phyloP scores from a whole-genome alignment of 2,329 filamentous ascomycete species.

The Trichothecium sympodiale region DNA sequence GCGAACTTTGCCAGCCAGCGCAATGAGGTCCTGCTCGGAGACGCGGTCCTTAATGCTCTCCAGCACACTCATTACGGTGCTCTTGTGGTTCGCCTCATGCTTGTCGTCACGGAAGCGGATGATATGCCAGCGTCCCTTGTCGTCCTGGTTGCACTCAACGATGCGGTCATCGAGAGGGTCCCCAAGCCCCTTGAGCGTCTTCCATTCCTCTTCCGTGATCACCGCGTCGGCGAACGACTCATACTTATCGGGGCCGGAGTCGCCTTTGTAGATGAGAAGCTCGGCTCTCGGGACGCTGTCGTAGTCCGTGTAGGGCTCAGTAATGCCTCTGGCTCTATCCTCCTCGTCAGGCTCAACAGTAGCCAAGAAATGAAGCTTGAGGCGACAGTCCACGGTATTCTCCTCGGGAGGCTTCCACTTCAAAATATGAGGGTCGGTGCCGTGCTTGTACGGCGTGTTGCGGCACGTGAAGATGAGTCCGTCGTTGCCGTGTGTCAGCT shows the following conservation, averaged over 20 bases:
- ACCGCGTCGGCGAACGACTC: conserved; percentile 55
- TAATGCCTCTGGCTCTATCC: conserved; percentile 56
- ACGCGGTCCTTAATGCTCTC: conserved; percentile 84
- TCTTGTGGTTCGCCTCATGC: conserved; percentile 77
- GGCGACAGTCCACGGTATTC: conserved; percentile 87
- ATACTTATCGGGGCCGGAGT: conserved; percentile 42
- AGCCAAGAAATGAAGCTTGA: conserved; percentile 63
- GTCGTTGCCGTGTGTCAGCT: conserved; percentile 84
- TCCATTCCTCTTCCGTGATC: conserved; percentile 72
- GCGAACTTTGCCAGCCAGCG: conserved; percentile 58
- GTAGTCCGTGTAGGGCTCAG: conserved; percentile 62
- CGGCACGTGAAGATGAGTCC: conserved; percentile 97
- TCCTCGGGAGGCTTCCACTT: conserved; percentile 97
- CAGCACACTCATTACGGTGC: conserved; percentile 73
- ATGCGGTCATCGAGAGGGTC: conserved; percentile 78
- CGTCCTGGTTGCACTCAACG: conserved; percentile 80
- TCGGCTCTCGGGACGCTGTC: conserved; percentile 65
- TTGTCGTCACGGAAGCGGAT: conserved; percentile 92
- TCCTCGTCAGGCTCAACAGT: conserved; percentile 53
- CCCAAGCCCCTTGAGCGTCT: conserved; percentile 59
- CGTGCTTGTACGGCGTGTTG: conserved; percentile 72
- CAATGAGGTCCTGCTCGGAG: conserved; percentile 68
- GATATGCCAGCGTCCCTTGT: conserved; percentile 67
- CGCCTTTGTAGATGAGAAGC: conserved; percentile 58
- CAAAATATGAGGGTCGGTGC: conserved; percentile 85